Conservation (phyloP, 2,329 filamentous ascomycete species). For the Colletotrichum sp. region DNA sequence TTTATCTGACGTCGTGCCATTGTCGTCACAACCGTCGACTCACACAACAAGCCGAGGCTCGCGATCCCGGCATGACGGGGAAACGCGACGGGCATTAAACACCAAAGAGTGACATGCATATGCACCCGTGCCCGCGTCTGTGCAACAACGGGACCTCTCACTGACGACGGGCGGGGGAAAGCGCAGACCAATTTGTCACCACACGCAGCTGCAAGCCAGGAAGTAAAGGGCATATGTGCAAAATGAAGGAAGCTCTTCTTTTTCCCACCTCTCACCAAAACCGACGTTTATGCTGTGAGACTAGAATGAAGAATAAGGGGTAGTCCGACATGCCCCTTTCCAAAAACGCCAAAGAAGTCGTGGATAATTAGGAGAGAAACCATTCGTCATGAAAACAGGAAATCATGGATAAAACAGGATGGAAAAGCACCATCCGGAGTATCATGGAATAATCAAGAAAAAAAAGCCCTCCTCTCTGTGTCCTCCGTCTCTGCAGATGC, state of each 20-base stretch:
- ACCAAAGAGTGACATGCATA: background rate
- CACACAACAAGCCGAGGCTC: background rate
- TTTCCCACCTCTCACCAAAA: background rate
- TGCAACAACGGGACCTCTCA: background rate
- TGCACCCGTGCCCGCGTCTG: background rate
- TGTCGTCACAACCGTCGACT: background rate
- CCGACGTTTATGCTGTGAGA: constrained; percentile 10
- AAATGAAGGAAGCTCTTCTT: background rate
- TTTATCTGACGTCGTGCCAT: background rate
- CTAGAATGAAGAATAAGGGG: background rate
- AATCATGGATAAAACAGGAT: constrained; percentile 5
- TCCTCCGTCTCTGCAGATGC: background rate
- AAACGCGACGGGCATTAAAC: background rate
- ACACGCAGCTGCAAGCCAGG: background rate
- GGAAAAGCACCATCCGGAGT: constrained; percentile 8
- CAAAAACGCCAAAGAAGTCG: constrained; percentile 1
- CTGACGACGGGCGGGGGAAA: background rate
- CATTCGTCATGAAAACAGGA: constrained; percentile 6
- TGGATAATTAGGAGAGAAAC: background rate
- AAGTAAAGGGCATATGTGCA: background rate
- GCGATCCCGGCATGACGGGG: background rate
- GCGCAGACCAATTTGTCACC: background rate
- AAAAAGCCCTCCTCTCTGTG: background rate
- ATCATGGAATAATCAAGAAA: constrained; percentile 14
- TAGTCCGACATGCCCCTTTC: background rate